Evolutionary conservation across 495 filamentous ascomycete genomes (phyloP).

Genomic region (Podospora australis): DNA sequence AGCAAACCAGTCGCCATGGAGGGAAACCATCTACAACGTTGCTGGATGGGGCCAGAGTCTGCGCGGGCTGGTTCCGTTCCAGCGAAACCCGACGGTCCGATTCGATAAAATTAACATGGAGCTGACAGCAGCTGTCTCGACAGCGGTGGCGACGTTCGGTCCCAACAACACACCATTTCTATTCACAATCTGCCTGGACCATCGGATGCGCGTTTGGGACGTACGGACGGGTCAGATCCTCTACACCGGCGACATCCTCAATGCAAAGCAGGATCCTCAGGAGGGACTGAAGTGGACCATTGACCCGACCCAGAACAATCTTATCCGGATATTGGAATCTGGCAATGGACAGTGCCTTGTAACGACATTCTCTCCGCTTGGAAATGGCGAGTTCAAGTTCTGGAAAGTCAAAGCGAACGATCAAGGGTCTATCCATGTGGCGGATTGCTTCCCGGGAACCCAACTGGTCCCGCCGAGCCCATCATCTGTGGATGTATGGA

Average conservation of each 20-base stretch:
- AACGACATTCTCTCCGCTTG: constrained; percentile 79
- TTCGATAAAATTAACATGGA: constrained; percentile 63
- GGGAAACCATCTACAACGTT: constrained; percentile 71
- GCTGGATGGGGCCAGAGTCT: constrained; percentile 69
- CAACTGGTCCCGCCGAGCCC: constrained; percentile 61
- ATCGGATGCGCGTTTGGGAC: constrained; percentile 83
- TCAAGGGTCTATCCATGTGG: constrained; percentile 54
- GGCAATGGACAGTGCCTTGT: constrained; percentile 62
- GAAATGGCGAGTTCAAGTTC: constrained; percentile 90
- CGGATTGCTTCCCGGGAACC: constrained; percentile 59
- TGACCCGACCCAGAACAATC: constrained; percentile 61
- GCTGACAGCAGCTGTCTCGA: constrained; percentile 54
- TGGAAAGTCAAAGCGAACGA: constrained; percentile 69
- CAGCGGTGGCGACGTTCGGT: constrained; percentile 44
- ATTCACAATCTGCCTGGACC: constrained; percentile 81
- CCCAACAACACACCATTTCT: constrained; percentile 48
- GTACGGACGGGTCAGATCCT: constrained; percentile 63
- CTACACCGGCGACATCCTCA: constrained; percentile 65
- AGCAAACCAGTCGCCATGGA: constrained; percentile 55
- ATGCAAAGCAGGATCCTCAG: constrained; percentile 38
- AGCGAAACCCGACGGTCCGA: constrained; percentile 56
- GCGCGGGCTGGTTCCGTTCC: constrained; percentile 64
- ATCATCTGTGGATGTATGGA: constrained; percentile 76
- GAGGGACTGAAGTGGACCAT: constrained; percentile 65
- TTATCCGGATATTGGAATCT: constrained; percentile 67